Base-by-base conservation (phyloP, 2,329 filamentous ascomycete species). In the Fusarium tricinctum region DNA sequence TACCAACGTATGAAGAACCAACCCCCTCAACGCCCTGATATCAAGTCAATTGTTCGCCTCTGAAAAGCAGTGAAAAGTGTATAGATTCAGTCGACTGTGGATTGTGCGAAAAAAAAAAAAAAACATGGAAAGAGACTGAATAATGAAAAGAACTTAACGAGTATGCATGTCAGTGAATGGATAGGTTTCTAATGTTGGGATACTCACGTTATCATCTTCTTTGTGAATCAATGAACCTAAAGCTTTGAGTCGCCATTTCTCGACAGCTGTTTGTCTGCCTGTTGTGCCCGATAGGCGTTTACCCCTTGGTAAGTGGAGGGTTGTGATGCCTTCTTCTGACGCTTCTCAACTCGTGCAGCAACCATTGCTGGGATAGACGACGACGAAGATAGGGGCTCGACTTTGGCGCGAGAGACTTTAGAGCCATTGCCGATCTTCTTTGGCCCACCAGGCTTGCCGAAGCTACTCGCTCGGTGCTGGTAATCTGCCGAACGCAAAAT, bases 401-500 rank as follows among this genome's bases (percentile, higher is more conserved):
- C 0, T 20, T 23, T 57, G 12, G 20, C 12, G 8, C 45, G 45
- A 8, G 32, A 7, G 6, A 1, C 4, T 9, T 23, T 38, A 5
- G 28, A 30, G 5, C 39, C 33, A 5, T 49, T 19, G 22, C 46
- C 22, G 28, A 28, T n/a, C 15, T 44, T 6, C 19, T 38, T 32
- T 68, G 67, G 17, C 17, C 61, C 57, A 8, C 17, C n/a, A 17
- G 42, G 48, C 51, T 62, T 71, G n/a, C 50, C 51, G 44, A 67
- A 77, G n/a, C 58, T 74, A 6, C 54, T 59, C 3, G 67, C 22
- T 1, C 69, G 62, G 40, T 66, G 59, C 26, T 74, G 70, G 28
- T 70, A 59, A 3, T 42, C 35, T 5, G 78, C 77, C 2, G 76
- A 74, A 3, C 73, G 61, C 1, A 78, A 55, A 2, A 77, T 73